Conservation (phyloP, 257 asterid genomes). For the Plantago major region DNA sequence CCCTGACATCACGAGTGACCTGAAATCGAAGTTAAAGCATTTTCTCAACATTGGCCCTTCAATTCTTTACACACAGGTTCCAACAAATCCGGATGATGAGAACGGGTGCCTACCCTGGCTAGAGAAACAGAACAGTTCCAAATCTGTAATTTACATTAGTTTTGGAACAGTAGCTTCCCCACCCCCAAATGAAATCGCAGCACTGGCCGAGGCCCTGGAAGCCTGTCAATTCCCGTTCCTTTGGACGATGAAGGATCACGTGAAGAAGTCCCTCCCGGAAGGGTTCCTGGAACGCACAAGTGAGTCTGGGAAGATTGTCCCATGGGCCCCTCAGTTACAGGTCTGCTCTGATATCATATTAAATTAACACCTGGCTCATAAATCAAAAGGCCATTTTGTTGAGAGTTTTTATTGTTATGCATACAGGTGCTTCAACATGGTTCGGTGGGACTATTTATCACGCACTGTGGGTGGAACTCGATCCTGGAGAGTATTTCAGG, state of each 20-base stretch:
- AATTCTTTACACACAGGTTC: conserved; percentile 27
- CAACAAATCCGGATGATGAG: conserved; percentile 26
- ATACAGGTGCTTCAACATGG: conserved; percentile 33
- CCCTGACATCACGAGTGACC: conserved; percentile 37
- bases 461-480: conserved; percentile 87
- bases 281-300: conserved; percentile 45
- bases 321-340: conserved; percentile 67
- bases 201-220: conserved; percentile 60
- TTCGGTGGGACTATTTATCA: conserved; percentile 46
- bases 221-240: conserved; percentile 38
- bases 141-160: conserved; percentile 46
- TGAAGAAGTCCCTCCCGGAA: conserved; percentile 34
- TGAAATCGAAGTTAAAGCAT: conserved; percentile 42
- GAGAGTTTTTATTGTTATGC: not conserved
- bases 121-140: conserved; percentile 25
- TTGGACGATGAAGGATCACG: conserved; percentile 48
- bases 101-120: conserved; percentile 57
- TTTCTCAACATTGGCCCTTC: conserved; percentile 67
- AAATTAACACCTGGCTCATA: too few species aligned
- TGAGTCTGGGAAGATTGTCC: conserved; percentile 36
- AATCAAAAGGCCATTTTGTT: not conserved
- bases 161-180: conserved; percentile 49
- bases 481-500: conserved; percentile 43
- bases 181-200: conserved; percentile 44
- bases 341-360: not conserved